phyloP scores from a whole-genome alignment of 1,284 basidiomycete genomes.

The Trametes pubescens region DNA sequence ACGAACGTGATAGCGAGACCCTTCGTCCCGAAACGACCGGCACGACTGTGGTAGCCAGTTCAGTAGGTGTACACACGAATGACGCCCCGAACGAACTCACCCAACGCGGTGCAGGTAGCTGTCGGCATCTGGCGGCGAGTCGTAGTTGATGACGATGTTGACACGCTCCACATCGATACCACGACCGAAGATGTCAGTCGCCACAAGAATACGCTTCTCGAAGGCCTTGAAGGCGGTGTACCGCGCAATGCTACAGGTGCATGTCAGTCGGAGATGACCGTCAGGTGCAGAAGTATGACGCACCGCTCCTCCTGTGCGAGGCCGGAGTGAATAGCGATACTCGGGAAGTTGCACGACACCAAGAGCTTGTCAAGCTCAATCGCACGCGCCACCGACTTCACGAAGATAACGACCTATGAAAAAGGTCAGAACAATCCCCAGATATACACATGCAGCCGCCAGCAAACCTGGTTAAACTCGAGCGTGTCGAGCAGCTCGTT shows the following conservation, averaged over 20 bases:
- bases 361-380: constrained; percentile 97
- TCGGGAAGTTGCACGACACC: constrained; percentile 98
- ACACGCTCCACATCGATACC: constrained; percentile 98
- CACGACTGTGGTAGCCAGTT: constrained; percentile 66
- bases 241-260: constrained; percentile 79
- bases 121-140: constrained; percentile 96
- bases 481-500: constrained; percentile 96
- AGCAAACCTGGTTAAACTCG: constrained; percentile 95
- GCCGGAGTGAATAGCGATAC: constrained; percentile 97
- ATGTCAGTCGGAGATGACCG: constrained; percentile 19
- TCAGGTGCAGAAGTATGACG: constrained; percentile 40
- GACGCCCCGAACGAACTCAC: constrained; percentile 44
- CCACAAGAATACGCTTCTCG: constrained; percentile 98
- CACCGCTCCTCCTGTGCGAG: constrained; percentile 96
- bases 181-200: constrained; percentile 97
- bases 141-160: constrained; percentile 96
- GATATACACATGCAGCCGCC: background rate
- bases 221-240: constrained; percentile 99
- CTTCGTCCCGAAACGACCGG: constrained; percentile 99
- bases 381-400: constrained; percentile 96
- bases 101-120: constrained; percentile 99
- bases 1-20: constrained; percentile 99
- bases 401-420: constrained; percentile 95
- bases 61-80: background rate
- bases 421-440: background rate